Evolutionary conservation across 2,329 filamentous ascomycete genomes (phyloP), one percentile per base, ranked within the genome.

Genomic region (Exutisphaerella laricina): DNA sequence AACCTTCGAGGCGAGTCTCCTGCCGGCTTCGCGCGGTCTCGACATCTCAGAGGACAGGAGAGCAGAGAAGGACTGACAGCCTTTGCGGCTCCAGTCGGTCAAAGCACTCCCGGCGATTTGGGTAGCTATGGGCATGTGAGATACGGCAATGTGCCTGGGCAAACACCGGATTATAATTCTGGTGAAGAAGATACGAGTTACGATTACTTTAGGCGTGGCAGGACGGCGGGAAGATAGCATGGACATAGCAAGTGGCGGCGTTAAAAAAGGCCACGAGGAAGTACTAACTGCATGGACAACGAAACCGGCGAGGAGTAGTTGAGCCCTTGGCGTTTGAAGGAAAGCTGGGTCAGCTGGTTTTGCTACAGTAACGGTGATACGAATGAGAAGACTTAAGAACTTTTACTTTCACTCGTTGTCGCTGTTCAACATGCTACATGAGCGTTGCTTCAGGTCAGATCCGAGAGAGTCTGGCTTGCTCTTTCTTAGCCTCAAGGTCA

Each of bases 1-100:
- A 57, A 60, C 10, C 53, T 70, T 10, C 59, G 70, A 6, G 68
- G 69, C 14, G 63, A 67, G 25, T 70, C 66, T 21, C 69, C 69
- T 0, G 62, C 61, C 21, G 26, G 30, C 20, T 38, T 34, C 26
- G 21, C 29, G 42, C 43, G 22, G 36, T 37, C 21, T 21, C 26
- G 36, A 13, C 22, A 48, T 20, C 29, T 43, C 17, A 23, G 18
- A 25, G 54, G 41, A 57, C 54, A 50, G 39, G 45, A 48, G 32
- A 54, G 51, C n/a, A 46, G 48, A 4, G 51, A 55, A 16, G 45
- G 43, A 4, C 55, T 56, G 12, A 44, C 49, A 34, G 28, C 41
- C 2, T 33, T 40, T 20, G 41, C 53, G 4, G 50, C 50, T 10
- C 44, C 43, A 10, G 49, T 54, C 44, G 50, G 51, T 17, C 35